Evolutionary conservation across 345 rosid genomes (phyloP), one percentile per base, ranked within the genome.

Genomic region (Eucalyptus decipiens): DNA sequence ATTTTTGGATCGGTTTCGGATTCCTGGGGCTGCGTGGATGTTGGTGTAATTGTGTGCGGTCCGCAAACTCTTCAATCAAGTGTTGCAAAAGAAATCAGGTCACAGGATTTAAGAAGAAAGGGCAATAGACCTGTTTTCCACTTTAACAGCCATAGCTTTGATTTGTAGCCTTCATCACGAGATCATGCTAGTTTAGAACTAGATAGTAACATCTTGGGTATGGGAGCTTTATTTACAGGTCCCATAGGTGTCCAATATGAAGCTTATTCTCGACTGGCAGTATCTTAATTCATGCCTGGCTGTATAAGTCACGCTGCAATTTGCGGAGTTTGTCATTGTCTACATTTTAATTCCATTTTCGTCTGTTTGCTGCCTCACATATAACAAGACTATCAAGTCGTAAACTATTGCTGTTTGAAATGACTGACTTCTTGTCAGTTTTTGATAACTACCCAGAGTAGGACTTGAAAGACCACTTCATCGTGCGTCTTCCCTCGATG

Each of bases 91-190:
- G 93, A 90, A 88, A 91, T 91, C 90, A 92, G 95, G 89, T 89
- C 93, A 10, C 89, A 65, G 54, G 89, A 88, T 88, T 23, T 92
- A 19, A 87, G 88, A 21, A 91, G 94, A 87, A 89, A 88, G 49
- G 83, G 89, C 51, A 19, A 60, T 56, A 69, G 87, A 14, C 91
- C 92, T 7, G 42, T 93, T 51, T 91, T 93, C 89, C 95, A 93
- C 90, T 93, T 92, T 87, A 88, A 93, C 88, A 93, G 93, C 88
- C 95, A 93, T 67, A 93, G 93, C 90, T 93, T 93, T 86, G 88
- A 87, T 88, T 26, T 91, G 54, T 91, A 92, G 91, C 89, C 28
- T 47, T 86, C 42, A 18, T 11, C 85, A 76, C 40, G 47, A 40
- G 47, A 76, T 76, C 30, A 23, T 76, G 24, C 40, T 11, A 11